Base-by-base conservation (phyloP, 345 rosid species). In the Euphorbia peplus region DNA sequence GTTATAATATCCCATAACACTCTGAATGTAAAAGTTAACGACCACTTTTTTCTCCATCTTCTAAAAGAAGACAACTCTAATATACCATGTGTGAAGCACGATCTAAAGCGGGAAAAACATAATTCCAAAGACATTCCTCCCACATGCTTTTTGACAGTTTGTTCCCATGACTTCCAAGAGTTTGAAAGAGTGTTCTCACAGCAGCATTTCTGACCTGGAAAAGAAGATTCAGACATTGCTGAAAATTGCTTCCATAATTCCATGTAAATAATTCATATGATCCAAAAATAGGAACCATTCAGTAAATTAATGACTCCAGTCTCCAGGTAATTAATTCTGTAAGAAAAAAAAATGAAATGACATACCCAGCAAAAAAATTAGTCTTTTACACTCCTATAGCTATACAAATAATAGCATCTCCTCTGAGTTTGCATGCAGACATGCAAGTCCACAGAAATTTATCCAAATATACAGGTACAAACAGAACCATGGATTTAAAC, bases 71-170 rank as follows among this genome's bases (percentile, higher is more conserved):
- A 63, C 30, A 65, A 58, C 67, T 70, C 79, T 13, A 61, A 64
- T 63, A 63, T 85, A 93, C 97, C 99, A 86, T 95, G 85, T 91
- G 88, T 75, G 96, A 91, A 73, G 88, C 96, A n/a, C 76, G 80
- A 80, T 87, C 92, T 78, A 95, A 69, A 75, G 86, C 87, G 18
- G 99, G 98, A 76, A 95, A 91, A 69, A 95, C 85, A 81, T 90
- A 95, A 76, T 95, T 90, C 96, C 98, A 90, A 52, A 95, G 95
- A 78, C 96, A 91, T 73, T 95, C 92, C 80, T 91, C 99, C 98
- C 99, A 95, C 97, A 95, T 91, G 82, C 83, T 75, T 79, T 84
- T 75, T 24, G 99, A 87, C 77, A 95, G 93, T 72, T 91, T 91
- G 72, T 91, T 93, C 59, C 96, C 98, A 62, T 91, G 95, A 75